A percentile compares a stretch with the other conserved stretches of the same genome.
phyloP scores from a whole-genome alignment of 169 alveolate genomes.

The Neospora caninum region DNA sequence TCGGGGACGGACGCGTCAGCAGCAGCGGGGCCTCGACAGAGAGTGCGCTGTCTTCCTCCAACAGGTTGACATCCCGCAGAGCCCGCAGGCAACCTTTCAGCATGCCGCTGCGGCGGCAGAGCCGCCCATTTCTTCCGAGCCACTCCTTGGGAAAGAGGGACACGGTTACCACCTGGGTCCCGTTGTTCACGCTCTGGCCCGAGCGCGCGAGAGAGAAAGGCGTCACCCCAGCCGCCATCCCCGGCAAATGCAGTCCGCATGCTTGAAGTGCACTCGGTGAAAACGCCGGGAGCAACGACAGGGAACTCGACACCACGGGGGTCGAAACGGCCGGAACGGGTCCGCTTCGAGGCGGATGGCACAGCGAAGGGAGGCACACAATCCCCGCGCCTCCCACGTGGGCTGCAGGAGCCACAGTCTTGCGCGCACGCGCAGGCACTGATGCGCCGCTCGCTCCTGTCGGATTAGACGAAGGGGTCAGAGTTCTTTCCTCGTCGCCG shows the following conservation, averaged over 20 bases:
- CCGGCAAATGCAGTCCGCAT: not conserved
- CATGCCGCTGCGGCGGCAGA: slow-evolving; percentile 38
- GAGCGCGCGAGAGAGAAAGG: not conserved
- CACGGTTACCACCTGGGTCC: not conserved
- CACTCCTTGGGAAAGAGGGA: slow-evolving; percentile 48
- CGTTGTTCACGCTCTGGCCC: not conserved
- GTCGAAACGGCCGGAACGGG: not conserved
- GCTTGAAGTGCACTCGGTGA: not conserved
- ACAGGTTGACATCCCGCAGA: not conserved
- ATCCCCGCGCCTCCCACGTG: not conserved
- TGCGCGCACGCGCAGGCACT: not conserved
- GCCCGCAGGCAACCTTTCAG: slow-evolving; percentile 33
- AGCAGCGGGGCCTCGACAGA: not conserved
- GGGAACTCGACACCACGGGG: not conserved
- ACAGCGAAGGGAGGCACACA: not conserved
- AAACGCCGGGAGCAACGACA: not conserved
- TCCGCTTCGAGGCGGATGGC: not conserved
- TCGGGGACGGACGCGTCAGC: slow-evolving; percentile 35
- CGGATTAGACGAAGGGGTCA: not conserved
- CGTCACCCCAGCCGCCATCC: not conserved
- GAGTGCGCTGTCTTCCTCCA: not conserved
- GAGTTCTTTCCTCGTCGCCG: not conserved
- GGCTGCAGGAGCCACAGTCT: not conserved
- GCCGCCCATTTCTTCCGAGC: slow-evolving; percentile 50
- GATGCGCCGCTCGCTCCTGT: not conserved